Evolutionary conservation across 169 alveolate species (phyloP), one percentile per base, ranked within the genome.

Genomic region (Neospora caninum): DNA sequence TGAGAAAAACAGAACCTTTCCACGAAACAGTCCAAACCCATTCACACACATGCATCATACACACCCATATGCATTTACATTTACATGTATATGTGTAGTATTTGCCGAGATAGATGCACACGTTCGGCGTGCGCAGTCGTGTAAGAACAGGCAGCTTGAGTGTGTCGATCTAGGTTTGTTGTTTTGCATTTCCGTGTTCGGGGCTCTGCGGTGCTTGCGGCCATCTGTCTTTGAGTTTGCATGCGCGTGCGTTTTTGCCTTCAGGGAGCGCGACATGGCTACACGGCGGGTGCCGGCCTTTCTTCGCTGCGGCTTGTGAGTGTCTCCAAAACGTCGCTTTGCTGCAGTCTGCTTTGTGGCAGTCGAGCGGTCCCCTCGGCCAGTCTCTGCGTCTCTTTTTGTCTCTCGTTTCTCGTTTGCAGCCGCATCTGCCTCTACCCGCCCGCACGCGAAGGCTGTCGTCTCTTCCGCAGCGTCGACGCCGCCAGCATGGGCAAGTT

Each of bases 261-360:
- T 45, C 78, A 89, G 93, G 88, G 93, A 73, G 16, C 67, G 93
- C 38, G 93, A 89, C 73, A 89, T 89, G 93, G 93, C 93, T 9
- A 88, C 93, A 0, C 87, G 93, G n/a, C 39, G 53, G 10, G 93
- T 89, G 31, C 93, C 93, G 2, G 93, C 93, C 34, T 70, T 49
- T 41, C 70, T 89, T 18, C 93, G 93, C 29, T 45, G 82, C 78
- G 82, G 88, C 70, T 89, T 89, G 93, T 89, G 69, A 39, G 93
- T 41, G 54, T 41, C 39, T 38, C 34, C 39, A n/a, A 10, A n/a
- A 38, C 70, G 10, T 29, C 91, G 6, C 70, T 20, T 45, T 43
- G 20, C 70, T 29, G 58, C 36, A 34, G 9, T 43, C 45, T 18
- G 39, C 86, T n/a, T n/a, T n/a, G 49, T n/a, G 22, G 86, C 39